Evolutionary conservation across 2,329 filamentous ascomycete species (phyloP).

Genomic region (Arthroderma sp.): DNA sequence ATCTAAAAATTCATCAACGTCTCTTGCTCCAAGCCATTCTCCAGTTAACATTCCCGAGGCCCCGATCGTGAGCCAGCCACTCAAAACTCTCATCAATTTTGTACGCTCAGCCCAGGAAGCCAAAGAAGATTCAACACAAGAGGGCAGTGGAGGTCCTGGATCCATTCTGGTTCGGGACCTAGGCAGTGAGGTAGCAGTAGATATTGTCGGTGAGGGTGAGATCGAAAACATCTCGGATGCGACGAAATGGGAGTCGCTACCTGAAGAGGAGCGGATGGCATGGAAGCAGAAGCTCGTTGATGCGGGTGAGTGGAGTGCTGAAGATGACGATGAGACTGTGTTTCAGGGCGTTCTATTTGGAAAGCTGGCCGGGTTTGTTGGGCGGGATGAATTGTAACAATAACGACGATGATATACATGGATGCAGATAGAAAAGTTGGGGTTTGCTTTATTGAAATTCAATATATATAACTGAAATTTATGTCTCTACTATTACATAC

Average conservation of each 20-base stretch:
- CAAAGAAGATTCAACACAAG: conserved; percentile 14
- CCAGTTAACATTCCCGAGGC: conserved; percentile 1
- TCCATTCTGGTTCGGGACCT: conserved; percentile 9
- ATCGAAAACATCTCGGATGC: not conserved
- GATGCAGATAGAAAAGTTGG: no score
- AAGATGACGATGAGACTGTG: conserved; percentile 59
- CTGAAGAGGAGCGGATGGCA: conserved; percentile 44
- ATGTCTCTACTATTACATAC: no score
- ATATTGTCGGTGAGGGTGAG: not conserved
- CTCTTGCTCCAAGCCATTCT: conserved; percentile 8
- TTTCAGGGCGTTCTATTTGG: conserved; percentile 68
- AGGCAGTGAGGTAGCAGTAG: conserved; percentile 2
- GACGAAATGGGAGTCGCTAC: conserved; percentile 57
- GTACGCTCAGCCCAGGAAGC: conserved; percentile 10
- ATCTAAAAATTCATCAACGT: conserved; percentile 9
- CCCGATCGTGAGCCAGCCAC: conserved; percentile 10
- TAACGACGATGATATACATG: no score
- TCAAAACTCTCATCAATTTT: conserved; percentile 20
- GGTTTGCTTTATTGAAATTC: no score
- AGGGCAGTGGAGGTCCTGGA: conserved; percentile 14
- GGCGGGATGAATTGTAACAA: not conserved
- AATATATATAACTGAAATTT: no score
- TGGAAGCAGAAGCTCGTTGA: conserved; percentile 59
- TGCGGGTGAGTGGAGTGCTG: conserved; percentile 64
- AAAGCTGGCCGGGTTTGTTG: conserved; percentile 41